Evolutionary conservation across 2,329 filamentous ascomycete genomes (phyloP).

Genomic region (Trichophyton verrucosum): DNA sequence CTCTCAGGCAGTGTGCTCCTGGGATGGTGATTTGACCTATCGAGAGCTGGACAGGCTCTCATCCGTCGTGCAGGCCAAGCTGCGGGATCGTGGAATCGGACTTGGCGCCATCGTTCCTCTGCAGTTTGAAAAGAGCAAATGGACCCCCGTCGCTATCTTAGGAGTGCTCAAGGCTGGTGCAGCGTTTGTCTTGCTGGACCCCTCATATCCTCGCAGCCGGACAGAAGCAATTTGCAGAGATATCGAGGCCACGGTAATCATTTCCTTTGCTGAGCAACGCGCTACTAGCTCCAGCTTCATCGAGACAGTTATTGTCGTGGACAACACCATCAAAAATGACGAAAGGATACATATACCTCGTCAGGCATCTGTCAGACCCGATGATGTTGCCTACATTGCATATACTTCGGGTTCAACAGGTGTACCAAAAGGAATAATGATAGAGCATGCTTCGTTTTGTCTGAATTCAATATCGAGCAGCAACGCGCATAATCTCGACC

Average conservation of each 20-base stretch:
- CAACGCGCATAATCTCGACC: constrained; percentile 34
- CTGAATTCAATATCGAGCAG: constrained; percentile 39
- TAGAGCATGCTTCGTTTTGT: constrained; percentile 44
- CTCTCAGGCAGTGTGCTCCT: constrained; percentile 14
- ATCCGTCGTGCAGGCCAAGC: constrained; percentile 4
- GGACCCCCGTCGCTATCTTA: constrained; percentile 12
- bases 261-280: neutral
- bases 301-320: neutral
- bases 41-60: constrained; percentile 15
- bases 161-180: constrained; percentile 12
- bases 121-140: constrained; percentile 13
- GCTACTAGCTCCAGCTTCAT: neutral
- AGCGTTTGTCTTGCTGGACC: constrained; percentile 13
- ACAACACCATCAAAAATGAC: neutral
- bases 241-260: neutral
- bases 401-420: constrained; percentile 42
- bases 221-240: neutral
- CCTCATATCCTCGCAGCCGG: constrained; percentile 7
- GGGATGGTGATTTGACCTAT: constrained; percentile 15
- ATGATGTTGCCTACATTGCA: constrained; percentile 25
- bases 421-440: constrained; percentile 44
- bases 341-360: neutral
- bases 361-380: neutral
- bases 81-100: constrained; percentile 16
- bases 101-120: constrained; percentile 9